phyloP scores from a whole-genome alignment of 345 rosid genomes.

The Eucalyptus sp. region DNA sequence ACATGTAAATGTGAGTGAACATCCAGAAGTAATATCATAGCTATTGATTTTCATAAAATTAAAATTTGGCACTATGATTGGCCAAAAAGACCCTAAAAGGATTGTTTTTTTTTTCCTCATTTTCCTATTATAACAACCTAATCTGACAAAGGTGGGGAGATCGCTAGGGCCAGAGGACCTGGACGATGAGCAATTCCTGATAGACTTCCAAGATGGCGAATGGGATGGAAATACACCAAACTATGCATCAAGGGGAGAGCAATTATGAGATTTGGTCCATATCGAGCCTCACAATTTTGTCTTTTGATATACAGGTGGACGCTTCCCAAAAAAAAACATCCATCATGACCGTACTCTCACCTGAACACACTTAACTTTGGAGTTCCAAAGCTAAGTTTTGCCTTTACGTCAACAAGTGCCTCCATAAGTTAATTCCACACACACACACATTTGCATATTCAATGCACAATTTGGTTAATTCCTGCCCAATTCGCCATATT shows the following conservation, averaged over 20 bases:
- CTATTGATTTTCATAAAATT: neutral
- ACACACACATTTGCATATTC: too few species aligned
- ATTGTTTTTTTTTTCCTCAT: neutral
- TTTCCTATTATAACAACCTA: neutral
- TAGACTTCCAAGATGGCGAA: neutral
- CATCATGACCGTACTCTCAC: neutral
- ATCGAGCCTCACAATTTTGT: neutral
- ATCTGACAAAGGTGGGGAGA: accelerated
- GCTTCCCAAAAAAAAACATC: neutral
- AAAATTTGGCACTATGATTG: neutral
- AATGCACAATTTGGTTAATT: neutral
- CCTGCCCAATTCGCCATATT: neutral
- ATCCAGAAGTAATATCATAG: neutral
- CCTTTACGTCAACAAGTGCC: neutral
- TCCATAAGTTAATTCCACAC: neutral
- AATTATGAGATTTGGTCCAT: neutral
- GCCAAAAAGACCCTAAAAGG: neutral
- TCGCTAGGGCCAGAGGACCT: accelerated
- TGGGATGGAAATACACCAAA: accelerated
- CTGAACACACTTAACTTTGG: accelerated
- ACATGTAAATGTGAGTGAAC: neutral
- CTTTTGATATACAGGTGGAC: neutral
- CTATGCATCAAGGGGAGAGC: neutral
- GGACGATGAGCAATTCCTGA: accelerated
- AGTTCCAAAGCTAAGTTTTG: too few species aligned